Evolutionary conservation across 179 eudicot genomes (phyloP).

Genomic region (Actinidia polygama): DNA sequence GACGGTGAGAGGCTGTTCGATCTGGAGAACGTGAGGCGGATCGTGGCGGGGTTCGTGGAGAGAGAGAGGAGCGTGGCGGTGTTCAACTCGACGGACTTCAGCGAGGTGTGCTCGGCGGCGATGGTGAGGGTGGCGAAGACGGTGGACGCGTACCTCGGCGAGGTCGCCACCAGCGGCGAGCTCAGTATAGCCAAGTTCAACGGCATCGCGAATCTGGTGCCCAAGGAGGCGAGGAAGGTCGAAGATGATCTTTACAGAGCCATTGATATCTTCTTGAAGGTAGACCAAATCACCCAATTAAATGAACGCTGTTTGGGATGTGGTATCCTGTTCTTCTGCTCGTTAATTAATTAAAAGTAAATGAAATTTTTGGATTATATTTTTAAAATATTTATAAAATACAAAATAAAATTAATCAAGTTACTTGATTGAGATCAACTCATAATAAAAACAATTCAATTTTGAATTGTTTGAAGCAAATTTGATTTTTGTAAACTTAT

Average conservation of each 20-base stretch:
- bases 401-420: no score
- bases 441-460: no score
- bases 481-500: no score
- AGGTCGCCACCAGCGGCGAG: constrained; percentile 68
- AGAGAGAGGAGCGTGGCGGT: constrained; percentile 87
- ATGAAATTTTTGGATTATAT: no score
- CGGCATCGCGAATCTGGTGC: constrained; percentile 78
- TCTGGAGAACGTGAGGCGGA: constrained; percentile 85
- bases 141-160: constrained; percentile 79
- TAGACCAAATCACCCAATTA: constrained; percentile 20
- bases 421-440: no score
- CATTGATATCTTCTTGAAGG: constrained; percentile 84
- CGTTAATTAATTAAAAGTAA: no score
- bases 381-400: no score
- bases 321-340: background rate
- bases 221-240: constrained; percentile 51
- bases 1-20: constrained; percentile 83
- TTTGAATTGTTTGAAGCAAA: no score
- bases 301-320: background rate
- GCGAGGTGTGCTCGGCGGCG: constrained; percentile 63
- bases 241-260: constrained; percentile 87
- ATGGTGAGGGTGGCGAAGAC: constrained; percentile 80
- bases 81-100: constrained; percentile 74
- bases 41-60: constrained; percentile 70
- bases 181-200: constrained; percentile 83